These are phyloP conservation scores for Inga laurina DNA, from an alignment of 306 rosid genomes.

Conservation along the genomic window DNA sequence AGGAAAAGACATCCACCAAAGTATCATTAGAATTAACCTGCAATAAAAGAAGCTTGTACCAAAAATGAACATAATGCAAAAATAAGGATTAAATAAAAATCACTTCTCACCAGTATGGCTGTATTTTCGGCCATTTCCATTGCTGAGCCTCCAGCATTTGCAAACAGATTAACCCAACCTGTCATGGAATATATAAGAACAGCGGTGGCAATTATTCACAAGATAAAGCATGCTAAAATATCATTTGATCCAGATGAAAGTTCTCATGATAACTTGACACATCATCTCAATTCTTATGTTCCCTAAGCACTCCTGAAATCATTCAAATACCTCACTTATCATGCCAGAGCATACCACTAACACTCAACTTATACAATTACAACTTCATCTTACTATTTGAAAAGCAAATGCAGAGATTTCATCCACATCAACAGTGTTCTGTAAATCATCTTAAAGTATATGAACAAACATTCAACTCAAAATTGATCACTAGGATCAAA, in stretches of 20 bases:
- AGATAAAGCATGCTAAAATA: constrained; percentile 3
- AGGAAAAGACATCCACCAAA: not conserved
- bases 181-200: constrained; percentile 39
- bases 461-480: not conserved
- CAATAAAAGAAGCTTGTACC: not conserved
- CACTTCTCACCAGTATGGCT: constrained; percentile 69
- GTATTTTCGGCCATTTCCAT: constrained; percentile 95
- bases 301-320: constrained; percentile 15
- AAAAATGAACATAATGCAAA: not conserved
- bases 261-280: not conserved
- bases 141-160: constrained; percentile 97
- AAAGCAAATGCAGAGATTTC: not conserved
- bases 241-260: not conserved
- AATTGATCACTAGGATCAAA: constrained; percentile 10
- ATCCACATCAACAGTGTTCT: not conserved
- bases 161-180: constrained; percentile 99
- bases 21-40: not conserved
- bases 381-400: constrained; percentile 1
- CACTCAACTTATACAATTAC: not conserved
- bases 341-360: not conserved
- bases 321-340: not conserved
- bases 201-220: constrained; percentile 22
- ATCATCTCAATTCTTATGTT: constrained; percentile 1
- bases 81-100: not conserved
- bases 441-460: not conserved